Evolutionary conservation across 257 asterid genomes (phyloP), one percentile per base, ranked within the genome.

Genomic region (Solanum pimpinellifolium): DNA sequence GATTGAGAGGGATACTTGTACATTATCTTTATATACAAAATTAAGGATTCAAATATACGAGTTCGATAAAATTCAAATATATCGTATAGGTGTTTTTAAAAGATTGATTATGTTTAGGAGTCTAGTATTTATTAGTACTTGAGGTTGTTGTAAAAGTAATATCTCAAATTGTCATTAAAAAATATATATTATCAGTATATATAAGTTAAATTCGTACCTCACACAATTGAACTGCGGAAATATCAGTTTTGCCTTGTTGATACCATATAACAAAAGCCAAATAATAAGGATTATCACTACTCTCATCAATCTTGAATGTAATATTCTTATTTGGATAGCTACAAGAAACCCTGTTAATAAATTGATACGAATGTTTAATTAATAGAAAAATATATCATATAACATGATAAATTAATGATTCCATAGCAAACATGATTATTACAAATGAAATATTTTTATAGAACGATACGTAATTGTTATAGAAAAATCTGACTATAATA

Each of bases 221-320:
- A 69, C 99, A 95, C 7, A 96, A 93, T 65, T 92, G 99, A 62
- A 96, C 96, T 0, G 97, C 96, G 49, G 95, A 93, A 89, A 96
- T 93, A 86, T 96, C 99, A 37, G 85, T 86, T 86, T 85, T 90
- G 87, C 99, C 99, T 89, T 94, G 97, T 85, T 95, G 98, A 72
- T 95, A 85, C 99, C 94, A 91, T 84, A 96, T 94, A 23, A 93
- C 96, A 41, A 96, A 96, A 73, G 93, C 98, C 87, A 95, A 88
- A 86, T 96, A 96, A 86, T 95, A 85, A 86, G 99, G 98, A 90
- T 93, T 85, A 73, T 85, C 92, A 93, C 99, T 96, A 89, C 83
- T 92, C 35, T 93, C 97, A 7, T 94, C 94, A 27, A 96, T 96
- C 93, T 94, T 92, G 75, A 95, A 88, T 37, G 97, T 91, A n/a